Base-by-base conservation (phyloP, 2,329 filamentous ascomycete genomes). In the Saccharata proteae region DNA sequence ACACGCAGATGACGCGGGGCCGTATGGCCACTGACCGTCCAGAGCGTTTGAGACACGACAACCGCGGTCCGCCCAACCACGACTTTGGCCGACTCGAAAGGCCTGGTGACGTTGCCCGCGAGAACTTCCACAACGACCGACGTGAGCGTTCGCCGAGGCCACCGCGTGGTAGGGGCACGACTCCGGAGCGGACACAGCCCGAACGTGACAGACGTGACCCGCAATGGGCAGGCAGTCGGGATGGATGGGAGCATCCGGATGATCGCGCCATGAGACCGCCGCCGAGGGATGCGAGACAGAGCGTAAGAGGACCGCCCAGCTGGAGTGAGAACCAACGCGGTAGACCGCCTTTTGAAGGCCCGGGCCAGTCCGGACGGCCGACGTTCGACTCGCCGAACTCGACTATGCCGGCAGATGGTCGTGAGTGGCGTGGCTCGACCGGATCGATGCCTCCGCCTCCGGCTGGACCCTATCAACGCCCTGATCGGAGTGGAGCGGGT, bases 1-100 rank as follows among this genome's bases (percentile, higher is more conserved):
- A 77, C 39, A 62, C 71, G 8, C 69, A 69, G 6, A 63, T 69
- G 26, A 63, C 64, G 1, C 59, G 60, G 15, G 27, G 39, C 13
- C 46, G 52, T 21, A 45, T 45, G 23, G 27, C 39, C 14, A 51
- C 55, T 21, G 51, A 53, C 18, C 39, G 44, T n/a, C 34, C 34
- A 16, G 54, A 57, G 16, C 51, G 53, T 13, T 21, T 40, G 11
- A 45, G 54, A 29, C 49, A 56, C 14, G 55, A 57, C 19, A 42
- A 34, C 32, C 49, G 54, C 29, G 43, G 43, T n/a, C 39, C 40
- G 16, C 45, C 46, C 15, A 48, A 52, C 15, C 47, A 47, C 16
- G 54, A 60, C 6, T 61, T 61, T 37, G 61, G 61, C 18, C 52
- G 64, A 33, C 51, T 59, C 12, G 62, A 66, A 12, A 51, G 61